Conservation (phyloP, 2,329 filamentous ascomycete species). For the Fusarium sp. region DNA sequence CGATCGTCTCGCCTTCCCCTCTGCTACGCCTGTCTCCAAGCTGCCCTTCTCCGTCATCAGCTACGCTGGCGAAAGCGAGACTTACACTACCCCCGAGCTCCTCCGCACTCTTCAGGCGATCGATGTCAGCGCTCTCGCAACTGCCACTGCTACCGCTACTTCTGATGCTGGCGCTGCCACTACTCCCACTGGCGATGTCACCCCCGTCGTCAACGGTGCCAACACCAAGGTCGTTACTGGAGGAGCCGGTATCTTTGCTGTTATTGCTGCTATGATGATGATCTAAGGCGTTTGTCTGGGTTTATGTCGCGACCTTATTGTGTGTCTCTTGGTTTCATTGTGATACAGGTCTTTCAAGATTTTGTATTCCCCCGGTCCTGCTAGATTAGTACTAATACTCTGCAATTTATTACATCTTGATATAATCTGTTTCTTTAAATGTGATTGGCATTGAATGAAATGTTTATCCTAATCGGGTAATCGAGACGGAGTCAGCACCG, state of each 20-base stretch:
- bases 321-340: background rate
- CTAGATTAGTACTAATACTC: slow-evolving; percentile 4
- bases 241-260: slow-evolving; percentile 15
- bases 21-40: slow-evolving; percentile 40
- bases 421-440: rapidly evolving
- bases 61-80: slow-evolving; percentile 37
- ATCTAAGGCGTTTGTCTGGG: background rate
- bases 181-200: slow-evolving; percentile 8
- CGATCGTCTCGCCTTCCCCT: slow-evolving; percentile 45
- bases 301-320: background rate
- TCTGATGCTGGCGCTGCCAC: background rate
- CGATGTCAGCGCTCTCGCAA: slow-evolving; percentile 6
- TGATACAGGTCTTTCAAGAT: background rate
- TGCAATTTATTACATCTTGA: background rate
- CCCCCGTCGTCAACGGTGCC: slow-evolving; percentile 19
- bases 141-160: slow-evolving; percentile 13
- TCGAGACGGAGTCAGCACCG: background rate
- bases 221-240: slow-evolving; percentile 17
- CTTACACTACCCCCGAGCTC: slow-evolving; percentile 46
- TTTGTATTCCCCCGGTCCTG: background rate
- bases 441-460: background rate
- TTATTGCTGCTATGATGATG: slow-evolving; percentile 20
- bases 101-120: slow-evolving; percentile 45
- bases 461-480: background rate
- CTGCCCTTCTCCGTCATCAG: slow-evolving; percentile 44